Evolutionary conservation across 768 basidiomycete genomes (phyloP), one percentile per base, ranked within the genome.

Genomic region (Phylloporus arenicola): DNA sequence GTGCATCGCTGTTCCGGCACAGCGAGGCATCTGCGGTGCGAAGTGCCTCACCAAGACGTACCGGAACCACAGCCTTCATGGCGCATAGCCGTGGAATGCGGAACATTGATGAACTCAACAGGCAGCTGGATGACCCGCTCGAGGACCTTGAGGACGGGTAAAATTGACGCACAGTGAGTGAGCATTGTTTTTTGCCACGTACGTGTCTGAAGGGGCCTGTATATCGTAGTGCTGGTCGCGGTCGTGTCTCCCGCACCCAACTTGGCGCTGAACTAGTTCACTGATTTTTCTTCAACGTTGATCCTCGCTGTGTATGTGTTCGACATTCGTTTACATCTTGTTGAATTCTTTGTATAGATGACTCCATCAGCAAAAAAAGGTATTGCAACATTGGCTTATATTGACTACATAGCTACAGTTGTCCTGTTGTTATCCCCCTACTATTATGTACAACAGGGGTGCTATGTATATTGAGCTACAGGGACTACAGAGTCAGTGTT

Each of bases 141-240:
- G 79, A 81, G 50, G 83, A 86, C 12, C 75, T 86, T 13, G 77
- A 75, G 33, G 83, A 86, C 16, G 83, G 83, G 92, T 25, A 94
- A 94, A 72, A 79, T 80, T 46, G 91, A 94, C 70, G 91, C n/a
- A n/a, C n/a, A n/a, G 89, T 88, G 52, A 63, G 80, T 63, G 16
- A 29, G 0, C 7, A 25, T 16, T 31, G 31, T 17, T 20, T 22
- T 47, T 0, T 11, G 1, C 10, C 1, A 27, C 14, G 22, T 13
- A 12, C 37, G 45, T 60, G 17, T 4, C 11, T 19, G 1, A 59
- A 83, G 82, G 84, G 67, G 84, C 84, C 45, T 81, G n/a, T n/a
- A n/a, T n/a, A n/a, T 81, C 3, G 5, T 27, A 2, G 82, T 84
- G 12, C 62, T 84, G 31, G 82, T 84, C 3, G 83, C 83, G 9